Conservation (phyloP, 345 rosid genomes). For the Linum usitatissimum region DNA sequence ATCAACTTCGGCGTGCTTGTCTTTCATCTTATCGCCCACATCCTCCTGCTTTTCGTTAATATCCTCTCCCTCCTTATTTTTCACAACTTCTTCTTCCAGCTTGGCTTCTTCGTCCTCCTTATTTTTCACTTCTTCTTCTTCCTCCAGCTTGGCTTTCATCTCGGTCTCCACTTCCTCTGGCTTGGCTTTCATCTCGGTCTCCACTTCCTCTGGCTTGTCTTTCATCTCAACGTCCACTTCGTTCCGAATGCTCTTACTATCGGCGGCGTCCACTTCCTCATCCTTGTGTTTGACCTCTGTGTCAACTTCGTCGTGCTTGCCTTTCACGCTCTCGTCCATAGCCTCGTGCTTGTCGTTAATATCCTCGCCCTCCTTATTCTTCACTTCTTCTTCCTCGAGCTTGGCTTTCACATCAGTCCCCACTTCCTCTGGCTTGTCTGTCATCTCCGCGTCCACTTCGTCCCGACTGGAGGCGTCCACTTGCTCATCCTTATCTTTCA, state of each 20-base stretch:
- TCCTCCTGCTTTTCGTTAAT: slow-evolving; percentile 1
- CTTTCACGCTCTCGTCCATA: slow-evolving; percentile 10
- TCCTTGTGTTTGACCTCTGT: background rate
- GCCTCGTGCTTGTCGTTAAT: background rate
- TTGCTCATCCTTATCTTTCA: background rate
- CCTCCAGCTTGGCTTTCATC: slow-evolving; percentile 28
- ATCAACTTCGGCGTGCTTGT: slow-evolving; percentile 22
- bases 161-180: too few species aligned
- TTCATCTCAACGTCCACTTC: background rate
- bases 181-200: too few species aligned
- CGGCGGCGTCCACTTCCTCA: background rate
- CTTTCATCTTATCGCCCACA: slow-evolving; percentile 12
- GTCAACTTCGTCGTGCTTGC: slow-evolving; percentile 22
- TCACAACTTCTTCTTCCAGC: slow-evolving; percentile 1
- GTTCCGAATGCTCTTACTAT: too few species aligned
- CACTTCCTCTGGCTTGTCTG: background rate
- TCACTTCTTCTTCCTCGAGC: background rate
- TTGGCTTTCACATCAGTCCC: slow-evolving; percentile 3
- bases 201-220: background rate
- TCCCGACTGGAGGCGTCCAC: slow-evolving; percentile 1
- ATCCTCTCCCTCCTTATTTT: slow-evolving; percentile 10
- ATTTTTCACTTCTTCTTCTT: slow-evolving; percentile 8
- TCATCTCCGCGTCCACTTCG: background rate
- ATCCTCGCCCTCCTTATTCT: slow-evolving; percentile 9
- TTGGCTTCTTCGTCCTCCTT: slow-evolving; percentile 11